These are phyloP conservation scores for Kodamaea kakaduensis DNA, from an alignment of 805 yeast species.

Conservation along the genomic window DNA sequence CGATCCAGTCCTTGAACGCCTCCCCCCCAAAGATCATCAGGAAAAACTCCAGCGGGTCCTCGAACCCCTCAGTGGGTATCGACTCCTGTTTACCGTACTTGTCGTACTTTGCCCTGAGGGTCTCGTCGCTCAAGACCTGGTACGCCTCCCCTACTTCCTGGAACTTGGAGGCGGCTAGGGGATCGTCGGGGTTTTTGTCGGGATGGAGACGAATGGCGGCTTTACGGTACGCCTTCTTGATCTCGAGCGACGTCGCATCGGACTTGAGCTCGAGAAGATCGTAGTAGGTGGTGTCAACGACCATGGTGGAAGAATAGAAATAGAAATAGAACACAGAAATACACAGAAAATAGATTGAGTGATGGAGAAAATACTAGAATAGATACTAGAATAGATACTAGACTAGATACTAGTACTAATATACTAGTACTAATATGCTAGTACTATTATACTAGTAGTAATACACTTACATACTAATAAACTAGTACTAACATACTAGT, in stretches of 20 bases:
- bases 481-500: no score
- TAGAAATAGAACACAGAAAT: not conserved
- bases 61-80: constrained; percentile 67
- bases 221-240: constrained; percentile 43
- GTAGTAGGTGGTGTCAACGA: constrained; percentile 44
- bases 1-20: constrained; percentile 63
- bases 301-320: constrained; percentile 24
- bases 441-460: no score
- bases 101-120: constrained; percentile 63
- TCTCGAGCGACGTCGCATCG: constrained; percentile 39
- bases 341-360: not conserved
- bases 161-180: constrained; percentile 40
- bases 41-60: constrained; percentile 62
- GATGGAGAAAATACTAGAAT: not conserved
- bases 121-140: constrained; percentile 67
- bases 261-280: constrained; percentile 33
- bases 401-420: no score
- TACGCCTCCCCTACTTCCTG: constrained; percentile 64
- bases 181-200: constrained; percentile 45
- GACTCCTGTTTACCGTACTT: constrained; percentile 72
- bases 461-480: no score
- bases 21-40: constrained; percentile 83
- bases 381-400: not conserved
- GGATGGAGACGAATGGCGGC: constrained; percentile 44
- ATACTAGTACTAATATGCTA: no score